Evolutionary conservation across 2,329 filamentous ascomycete genomes (phyloP), one percentile per base, ranked within the genome.

Genomic region (Canariomyces notabilis): DNA sequence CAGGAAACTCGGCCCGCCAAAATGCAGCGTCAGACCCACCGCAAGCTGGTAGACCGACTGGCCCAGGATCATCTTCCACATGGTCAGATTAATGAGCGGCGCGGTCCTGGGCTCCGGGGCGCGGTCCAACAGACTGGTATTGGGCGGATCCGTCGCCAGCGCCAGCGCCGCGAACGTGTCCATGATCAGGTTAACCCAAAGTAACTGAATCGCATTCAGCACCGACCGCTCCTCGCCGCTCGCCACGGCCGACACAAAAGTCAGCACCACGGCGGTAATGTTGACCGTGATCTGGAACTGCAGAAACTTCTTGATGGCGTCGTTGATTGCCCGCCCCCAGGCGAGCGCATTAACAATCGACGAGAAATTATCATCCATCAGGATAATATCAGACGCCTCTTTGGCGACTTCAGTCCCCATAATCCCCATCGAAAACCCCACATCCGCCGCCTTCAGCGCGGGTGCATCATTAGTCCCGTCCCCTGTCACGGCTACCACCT

Each of bases 11-110:
- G 72, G 66, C 31, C 78, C 76, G 2, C 74, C 74, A 53, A 78
- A 77, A 51, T 80, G 77, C 41, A 89, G 73, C 45, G 82, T 74
- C 50, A 88, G 78, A 0, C 83, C 50, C 7, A 64, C 59, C 5
- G 86, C 74, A 1, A 89, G 74, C 61, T 89, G 83, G 61, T 85
- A 89, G 51, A 87, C 74, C 4, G 83, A 74, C 60, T 89, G 83
- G 1, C 83, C 83, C 38, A 87, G 75, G 48, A 89, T 88, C 85
- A 89, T 89, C 67, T 89, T 89, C 84, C 84, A 86, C 85, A 89
- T 89, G 21, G 78, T 82, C 36, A 82, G 67, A 2, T 80, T 85
- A 54, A 89, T 85, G 20, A 66, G 57, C 3, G 61, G 53, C 0
- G 64, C 57, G 5, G 44, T 55, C 2, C 59, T 52, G 2, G 57